Base-by-base conservation (phyloP, 257 asterid genomes). In the Ilex aquifolium region DNA sequence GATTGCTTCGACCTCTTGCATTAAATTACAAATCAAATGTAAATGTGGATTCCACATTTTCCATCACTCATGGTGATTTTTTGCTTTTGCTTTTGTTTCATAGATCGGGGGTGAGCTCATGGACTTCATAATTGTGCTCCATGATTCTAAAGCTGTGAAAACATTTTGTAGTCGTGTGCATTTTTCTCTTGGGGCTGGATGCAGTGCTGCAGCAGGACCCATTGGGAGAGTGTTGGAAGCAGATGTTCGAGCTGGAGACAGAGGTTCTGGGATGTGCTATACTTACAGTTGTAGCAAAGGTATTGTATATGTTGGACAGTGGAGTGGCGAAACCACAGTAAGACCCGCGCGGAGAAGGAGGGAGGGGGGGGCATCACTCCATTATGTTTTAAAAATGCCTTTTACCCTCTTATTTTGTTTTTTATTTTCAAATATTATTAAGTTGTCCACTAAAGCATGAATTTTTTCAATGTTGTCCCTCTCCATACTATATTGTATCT, bases 151-250 rank as follows among this genome's bases (percentile, higher is more conserved):
- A 69, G 96, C 96, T 50, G 99, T 93, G 72, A 90, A 86, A 74
- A 90, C 99, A 57, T 93, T 93, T 74, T 93, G 96, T 77, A 87
- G 96, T 62, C 95, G 96, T 70, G 74, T 93, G 95, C 99, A 93
- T 73, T 90, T 90, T 77, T 90, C 99, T 77, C 91, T 93, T 61
- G 99, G 99, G 61, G 99, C 99, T 21, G 99, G 99, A 62, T 90
- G 96, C 78, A 93, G 99, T 83, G 99, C 94, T 77, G 96, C 97
- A 57, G 99, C 96, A 42, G 99, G 99, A 66, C 97, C 99, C 44
- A 27, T 90, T 65, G 99, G 99, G 68, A 93, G 99, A 74, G 99
- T 86, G 57, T 74, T 88, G 31, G 99, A 93, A 84, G 99, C 96
- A 59, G 99, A 93, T 80, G 16, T 93, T 69, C 82, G 97, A 76